phyloP scores from a whole-genome alignment of 768 basidiomycete genomes.

The Lactarius quietus region DNA sequence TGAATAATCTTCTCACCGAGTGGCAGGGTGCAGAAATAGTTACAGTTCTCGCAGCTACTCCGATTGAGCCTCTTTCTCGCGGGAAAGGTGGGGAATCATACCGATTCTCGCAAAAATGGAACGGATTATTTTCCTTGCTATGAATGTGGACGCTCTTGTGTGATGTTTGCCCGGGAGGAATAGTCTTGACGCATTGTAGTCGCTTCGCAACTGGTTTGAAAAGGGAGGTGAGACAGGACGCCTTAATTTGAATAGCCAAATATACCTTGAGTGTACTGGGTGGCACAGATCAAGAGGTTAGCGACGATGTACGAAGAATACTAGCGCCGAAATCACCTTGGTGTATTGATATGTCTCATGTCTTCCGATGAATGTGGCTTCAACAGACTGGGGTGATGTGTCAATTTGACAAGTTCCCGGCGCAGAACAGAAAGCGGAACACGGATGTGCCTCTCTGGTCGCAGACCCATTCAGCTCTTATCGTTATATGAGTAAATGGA shows the following conservation, averaged over 20 bases:
- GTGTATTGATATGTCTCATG: slow-evolving; percentile 57
- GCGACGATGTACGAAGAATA: not conserved
- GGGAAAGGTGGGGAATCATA: not conserved
- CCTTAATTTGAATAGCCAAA: too few relatives aligned
- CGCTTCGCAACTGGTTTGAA: slow-evolving; percentile 41
- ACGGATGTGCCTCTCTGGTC: not conserved
- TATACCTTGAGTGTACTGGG: too few relatives aligned
- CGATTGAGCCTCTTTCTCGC: not conserved
- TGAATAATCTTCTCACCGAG: not conserved
- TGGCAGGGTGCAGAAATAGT: not conserved
- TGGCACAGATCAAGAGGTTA: too few relatives aligned
- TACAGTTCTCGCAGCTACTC: not conserved
- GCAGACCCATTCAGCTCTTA: not conserved
- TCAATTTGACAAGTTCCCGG: slow-evolving; percentile 58
- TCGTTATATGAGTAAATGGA: not conserved
- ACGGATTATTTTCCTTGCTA: slow-evolving; percentile 39
- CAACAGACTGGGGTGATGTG: slow-evolving; percentile 53
- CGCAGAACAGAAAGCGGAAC: slow-evolving; percentile 23
- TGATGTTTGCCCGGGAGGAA: slow-evolving; percentile 40
- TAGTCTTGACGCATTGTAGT: slow-evolving; percentile 30
- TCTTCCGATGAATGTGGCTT: slow-evolving; percentile 56
- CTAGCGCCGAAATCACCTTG: slow-evolving; percentile 41
- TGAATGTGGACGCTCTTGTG: slow-evolving; percentile 50
- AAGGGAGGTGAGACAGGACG: slow-evolving; percentile 33
- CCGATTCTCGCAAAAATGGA: slow-evolving; percentile 50